Evolutionary conservation across 805 yeast genomes (phyloP).

Genomic region (Candida quercuum): DNA sequence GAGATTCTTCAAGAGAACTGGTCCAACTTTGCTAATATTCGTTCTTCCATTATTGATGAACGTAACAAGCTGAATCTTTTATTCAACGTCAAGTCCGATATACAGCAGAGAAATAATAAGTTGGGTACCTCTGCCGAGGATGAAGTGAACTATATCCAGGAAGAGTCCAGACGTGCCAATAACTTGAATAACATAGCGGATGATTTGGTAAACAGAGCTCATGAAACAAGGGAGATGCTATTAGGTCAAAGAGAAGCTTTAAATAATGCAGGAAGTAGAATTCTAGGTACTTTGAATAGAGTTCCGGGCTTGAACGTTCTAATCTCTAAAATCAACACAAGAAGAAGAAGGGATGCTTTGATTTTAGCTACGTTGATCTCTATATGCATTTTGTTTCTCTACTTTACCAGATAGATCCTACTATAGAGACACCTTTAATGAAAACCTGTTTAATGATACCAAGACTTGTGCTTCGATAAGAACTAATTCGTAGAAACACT

Average conservation of each 20-base stretch:
- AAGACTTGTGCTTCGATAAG: too few species aligned
- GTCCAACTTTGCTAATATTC: constrained; percentile 54
- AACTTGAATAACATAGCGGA: constrained; percentile 74
- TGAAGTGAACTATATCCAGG: constrained; percentile 70
- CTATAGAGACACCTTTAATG: too few species aligned
- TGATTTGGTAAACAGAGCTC: constrained; percentile 75
- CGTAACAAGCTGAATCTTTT: constrained; percentile 71
- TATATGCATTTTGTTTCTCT: constrained; percentile 63
- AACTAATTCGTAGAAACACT: too few species aligned
- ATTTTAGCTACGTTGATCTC: constrained; percentile 75
- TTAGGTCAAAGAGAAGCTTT: constrained; percentile 63
- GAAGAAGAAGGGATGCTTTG: constrained; percentile 83
- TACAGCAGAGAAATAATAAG: constrained; percentile 33
- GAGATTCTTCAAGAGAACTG: constrained; percentile 71
- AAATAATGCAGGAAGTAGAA: constrained; percentile 55
- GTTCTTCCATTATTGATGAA: constrained; percentile 58
- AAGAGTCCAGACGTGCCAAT: constrained; percentile 72
- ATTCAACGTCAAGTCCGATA: constrained; percentile 73
- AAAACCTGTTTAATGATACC: too few species aligned
- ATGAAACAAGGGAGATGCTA: constrained; percentile 84
- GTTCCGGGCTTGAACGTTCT: constrained; percentile 82
- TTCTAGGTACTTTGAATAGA: constrained; percentile 54
- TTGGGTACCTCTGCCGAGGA: constrained; percentile 34
- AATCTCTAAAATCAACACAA: constrained; percentile 74
- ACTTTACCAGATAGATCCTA: constrained; percentile 47